These are phyloP conservation scores for Puccinia triticina DNA, from an alignment of 1,284 basidiomycete genomes.

Conservation along the genomic window DNA sequence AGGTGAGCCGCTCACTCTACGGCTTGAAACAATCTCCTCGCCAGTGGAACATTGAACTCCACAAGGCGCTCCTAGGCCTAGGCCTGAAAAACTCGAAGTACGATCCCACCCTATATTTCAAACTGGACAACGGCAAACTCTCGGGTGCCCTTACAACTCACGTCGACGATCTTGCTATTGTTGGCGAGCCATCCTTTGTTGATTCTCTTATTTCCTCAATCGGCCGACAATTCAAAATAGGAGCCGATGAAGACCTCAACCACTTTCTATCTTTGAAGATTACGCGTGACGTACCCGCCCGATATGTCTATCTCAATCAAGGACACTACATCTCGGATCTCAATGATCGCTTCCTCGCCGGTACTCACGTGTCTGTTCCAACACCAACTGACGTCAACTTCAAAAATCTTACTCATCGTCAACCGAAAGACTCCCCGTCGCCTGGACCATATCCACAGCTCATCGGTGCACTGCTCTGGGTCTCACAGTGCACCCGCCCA, in stretches of 20 bases:
- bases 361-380: not conserved
- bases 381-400: not conserved
- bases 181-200: no score
- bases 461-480: not conserved
- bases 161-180: not conserved
- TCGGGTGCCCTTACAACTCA: not conserved
- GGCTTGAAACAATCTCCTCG: conserved; percentile 13
- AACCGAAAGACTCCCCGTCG: not conserved
- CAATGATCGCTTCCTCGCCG: not conserved
- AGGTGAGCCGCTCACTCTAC: not conserved
- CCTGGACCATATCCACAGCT: not conserved
- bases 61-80: not conserved
- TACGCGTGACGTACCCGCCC: not conserved
- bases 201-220: no score
- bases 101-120: conserved; percentile 1
- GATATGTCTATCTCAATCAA: not conserved
- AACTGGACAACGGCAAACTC: not conserved
- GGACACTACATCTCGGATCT: not conserved
- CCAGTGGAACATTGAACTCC: not conserved
- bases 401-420: not conserved
- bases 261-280: not conserved
- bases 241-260: not conserved
- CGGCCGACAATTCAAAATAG: no score
- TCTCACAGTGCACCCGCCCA: not conserved
- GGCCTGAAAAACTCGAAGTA: not conserved